Conservation (phyloP, 192 early-diverging fungal species). For the Backusella psychrophila region DNA sequence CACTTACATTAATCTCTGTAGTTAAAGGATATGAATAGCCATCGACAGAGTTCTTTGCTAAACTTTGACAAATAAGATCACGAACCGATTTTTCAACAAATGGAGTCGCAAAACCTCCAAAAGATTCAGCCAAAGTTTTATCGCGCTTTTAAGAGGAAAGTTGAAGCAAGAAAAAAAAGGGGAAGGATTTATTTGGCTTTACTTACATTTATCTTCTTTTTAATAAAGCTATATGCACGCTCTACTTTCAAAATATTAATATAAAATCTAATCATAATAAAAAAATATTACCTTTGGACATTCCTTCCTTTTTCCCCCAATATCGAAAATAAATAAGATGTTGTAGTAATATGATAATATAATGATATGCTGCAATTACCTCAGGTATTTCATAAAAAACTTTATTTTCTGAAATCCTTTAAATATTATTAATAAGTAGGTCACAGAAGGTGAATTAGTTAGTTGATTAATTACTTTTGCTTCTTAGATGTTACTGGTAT, state of each 20-base stretch:
- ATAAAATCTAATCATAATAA: not conserved
- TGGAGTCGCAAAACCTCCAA: constrained; percentile 70
- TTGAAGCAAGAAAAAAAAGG: constrained; percentile 5
- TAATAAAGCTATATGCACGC: constrained; percentile 34
- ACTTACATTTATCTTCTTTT: constrained; percentile 31
- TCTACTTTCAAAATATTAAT: not conserved
- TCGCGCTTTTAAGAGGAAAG: constrained; percentile 48
- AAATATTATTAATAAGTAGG: not conserved
- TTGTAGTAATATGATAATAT: not conserved
- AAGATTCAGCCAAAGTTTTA: constrained; percentile 70
- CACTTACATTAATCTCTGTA: constrained; percentile 34
- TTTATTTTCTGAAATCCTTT: not conserved
- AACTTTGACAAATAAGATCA: constrained; percentile 69
- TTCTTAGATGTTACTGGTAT: not conserved
- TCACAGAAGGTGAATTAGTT: not conserved
- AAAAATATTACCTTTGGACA: not conserved
- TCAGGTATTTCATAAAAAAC: not conserved
- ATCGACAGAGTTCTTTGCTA: constrained; percentile 71
- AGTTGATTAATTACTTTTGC: not conserved
- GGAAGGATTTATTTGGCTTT: not conserved
- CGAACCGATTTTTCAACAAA: constrained; percentile 63
- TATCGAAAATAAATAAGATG: not conserved
- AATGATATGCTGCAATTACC: not conserved
- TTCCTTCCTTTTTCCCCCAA: not conserved
- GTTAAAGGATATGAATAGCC: constrained; percentile 42